Percentiles rank a stretch among this genome's conserved stretches.
Evolutionary conservation across 495 filamentous ascomycete species (phyloP).

Genomic region (Annulohypoxylon moriforme): DNA sequence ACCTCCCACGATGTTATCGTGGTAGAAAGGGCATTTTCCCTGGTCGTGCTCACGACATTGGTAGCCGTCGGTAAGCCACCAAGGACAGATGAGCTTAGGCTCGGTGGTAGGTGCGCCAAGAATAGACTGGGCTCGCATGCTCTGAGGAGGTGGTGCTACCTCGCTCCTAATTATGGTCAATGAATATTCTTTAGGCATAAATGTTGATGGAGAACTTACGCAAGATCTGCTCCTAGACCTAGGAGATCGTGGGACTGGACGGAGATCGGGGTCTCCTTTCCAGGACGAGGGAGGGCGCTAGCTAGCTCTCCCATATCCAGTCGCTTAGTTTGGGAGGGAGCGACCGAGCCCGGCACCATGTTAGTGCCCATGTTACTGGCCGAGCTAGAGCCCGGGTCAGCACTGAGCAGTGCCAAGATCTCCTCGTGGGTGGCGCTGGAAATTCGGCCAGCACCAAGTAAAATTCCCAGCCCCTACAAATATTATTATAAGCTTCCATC

Average conservation of each 20-base stretch:
- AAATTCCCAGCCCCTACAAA: conserved; percentile 37
- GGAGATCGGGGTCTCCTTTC: conserved; percentile 27
- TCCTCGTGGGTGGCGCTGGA: conserved; percentile 16
- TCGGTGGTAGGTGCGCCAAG: neutral
- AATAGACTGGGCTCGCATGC: neutral
- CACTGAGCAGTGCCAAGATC: conserved; percentile 19
- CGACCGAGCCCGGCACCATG: neutral
- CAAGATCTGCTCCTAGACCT: neutral
- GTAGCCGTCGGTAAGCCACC: conserved; percentile 26
- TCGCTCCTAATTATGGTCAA: neutral
- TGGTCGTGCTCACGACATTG: conserved; percentile 17
- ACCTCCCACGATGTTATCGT: conserved; percentile 24
- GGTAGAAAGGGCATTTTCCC: conserved; percentile 12
- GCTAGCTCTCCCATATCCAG: neutral
- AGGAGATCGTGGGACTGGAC: conserved; percentile 19
- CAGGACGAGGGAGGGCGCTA: neutral
- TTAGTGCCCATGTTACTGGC: neutral
- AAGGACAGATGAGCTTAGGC: conserved; percentile 36
- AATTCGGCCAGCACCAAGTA: conserved; percentile 28
- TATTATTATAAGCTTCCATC: no score
- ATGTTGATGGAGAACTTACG: conserved; percentile 6
- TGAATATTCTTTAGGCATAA: neutral
- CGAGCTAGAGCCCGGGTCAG: neutral
- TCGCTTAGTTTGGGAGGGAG: neutral
- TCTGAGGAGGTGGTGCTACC: neutral